Percentiles rank a stretch among this genome's conserved stretches.
These are phyloP conservation scores for Rhizopus delemar DNA, from an alignment of 371 early-diverging fungal genomes.

Conservation along the genomic window DNA sequence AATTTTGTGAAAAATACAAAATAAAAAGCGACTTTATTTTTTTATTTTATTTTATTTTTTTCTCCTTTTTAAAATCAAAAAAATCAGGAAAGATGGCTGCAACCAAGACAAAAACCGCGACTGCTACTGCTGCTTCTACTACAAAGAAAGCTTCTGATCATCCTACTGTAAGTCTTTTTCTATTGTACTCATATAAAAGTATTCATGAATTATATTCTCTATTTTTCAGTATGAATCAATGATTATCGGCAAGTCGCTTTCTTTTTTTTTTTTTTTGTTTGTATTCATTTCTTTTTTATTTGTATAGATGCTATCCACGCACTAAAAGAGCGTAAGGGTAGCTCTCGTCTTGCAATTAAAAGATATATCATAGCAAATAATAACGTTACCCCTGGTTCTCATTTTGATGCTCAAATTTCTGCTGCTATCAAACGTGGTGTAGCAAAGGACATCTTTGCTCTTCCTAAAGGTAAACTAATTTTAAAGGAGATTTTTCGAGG, in stretches of 20 bases:
- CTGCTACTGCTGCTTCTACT: neutral
- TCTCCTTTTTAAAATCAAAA: slow-evolving; percentile 2
- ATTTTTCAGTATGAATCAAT: slow-evolving; percentile 20
- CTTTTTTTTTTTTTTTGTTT: neutral
- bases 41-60: neutral
- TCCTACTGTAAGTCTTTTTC: slow-evolving; percentile 9
- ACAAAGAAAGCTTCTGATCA: slow-evolving; percentile 5
- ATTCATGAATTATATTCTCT: neutral
- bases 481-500: neutral
- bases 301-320: slow-evolving; percentile 45
- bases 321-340: slow-evolving; percentile 71
- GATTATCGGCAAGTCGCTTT: slow-evolving; percentile 17
- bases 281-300: neutral
- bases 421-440: slow-evolving; percentile 62
- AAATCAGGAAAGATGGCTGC: slow-evolving; percentile 8
- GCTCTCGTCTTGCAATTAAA: slow-evolving; percentile 71
- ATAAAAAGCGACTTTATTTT: neutral
- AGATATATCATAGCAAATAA: slow-evolving; percentile 74
- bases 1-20: too few relatives aligned
- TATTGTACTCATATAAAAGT: neutral
- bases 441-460: slow-evolving; percentile 56
- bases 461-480: slow-evolving; percentile 58
- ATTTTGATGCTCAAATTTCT: slow-evolving; percentile 57
- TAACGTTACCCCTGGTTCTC: slow-evolving; percentile 50
- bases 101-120: neutral